phyloP scores from a whole-genome alignment of 108 stramenopile species.

The Pseudonitzschia multiseries region DNA sequence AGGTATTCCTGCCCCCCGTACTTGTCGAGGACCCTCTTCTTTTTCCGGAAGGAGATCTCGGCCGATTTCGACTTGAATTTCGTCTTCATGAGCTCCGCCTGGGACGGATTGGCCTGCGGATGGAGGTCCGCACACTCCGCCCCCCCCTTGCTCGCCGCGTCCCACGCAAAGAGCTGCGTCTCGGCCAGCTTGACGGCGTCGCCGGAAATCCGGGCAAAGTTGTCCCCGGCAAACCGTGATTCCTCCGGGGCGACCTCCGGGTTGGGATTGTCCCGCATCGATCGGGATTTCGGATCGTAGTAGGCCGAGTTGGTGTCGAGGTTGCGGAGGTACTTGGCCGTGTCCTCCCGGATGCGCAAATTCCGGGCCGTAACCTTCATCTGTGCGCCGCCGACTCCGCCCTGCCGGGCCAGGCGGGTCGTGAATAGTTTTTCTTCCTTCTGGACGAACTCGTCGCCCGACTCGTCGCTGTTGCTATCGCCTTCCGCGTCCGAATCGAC shows the following conservation, averaged over 20 bases:
- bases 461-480: constrained; percentile 65
- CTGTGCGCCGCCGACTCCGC: constrained; percentile 97
- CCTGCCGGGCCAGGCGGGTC: constrained; percentile 94
- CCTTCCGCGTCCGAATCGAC: constrained; percentile 75
- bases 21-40: constrained; percentile 87
- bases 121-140: constrained; percentile 68
- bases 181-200: constrained; percentile 89
- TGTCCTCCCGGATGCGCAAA: constrained; percentile 98
- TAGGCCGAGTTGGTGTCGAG: constrained; percentile 93
- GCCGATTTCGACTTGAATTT: constrained; percentile 77
- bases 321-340: constrained; percentile 98
- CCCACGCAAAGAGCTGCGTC: constrained; percentile 98
- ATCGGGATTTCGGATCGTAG: constrained; percentile 95
- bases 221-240: constrained; percentile 93
- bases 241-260: constrained; percentile 71
- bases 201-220: constrained; percentile 90
- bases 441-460: constrained; percentile 79
- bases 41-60: constrained; percentile 73
- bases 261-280: constrained; percentile 98
- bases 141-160: constrained; percentile 75
- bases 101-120: constrained; percentile 95
- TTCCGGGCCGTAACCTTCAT: constrained; percentile 98
- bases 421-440: constrained; percentile 87
- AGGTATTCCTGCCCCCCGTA: constrained; percentile 93
- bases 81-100: constrained; percentile 89